A percentile compares a stretch with the other conserved stretches of the same genome.
Conservation (phyloP, 345 rosid genomes). For the Boechera divaricarpa region DNA sequence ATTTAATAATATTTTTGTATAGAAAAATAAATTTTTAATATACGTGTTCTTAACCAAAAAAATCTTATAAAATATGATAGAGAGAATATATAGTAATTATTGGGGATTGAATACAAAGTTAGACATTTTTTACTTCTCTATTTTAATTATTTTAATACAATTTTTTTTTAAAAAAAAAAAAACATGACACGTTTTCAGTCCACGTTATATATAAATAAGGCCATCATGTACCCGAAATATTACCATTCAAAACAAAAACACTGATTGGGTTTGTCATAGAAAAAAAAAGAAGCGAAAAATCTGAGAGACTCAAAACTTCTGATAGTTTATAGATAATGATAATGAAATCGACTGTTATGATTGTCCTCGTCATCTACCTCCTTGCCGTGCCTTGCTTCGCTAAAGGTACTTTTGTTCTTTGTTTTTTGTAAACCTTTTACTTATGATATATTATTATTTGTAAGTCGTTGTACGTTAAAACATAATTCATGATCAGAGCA, state of each 20-base stretch:
- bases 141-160: too few species aligned
- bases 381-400: conserved; percentile 29
- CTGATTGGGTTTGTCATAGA: conserved; percentile 9
- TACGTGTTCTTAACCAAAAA: too few species aligned
- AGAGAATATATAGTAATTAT: too few species aligned
- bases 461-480: conserved; percentile 9
- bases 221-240: conserved; percentile 31
- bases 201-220: conserved; percentile 34
- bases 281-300: not conserved
- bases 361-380: conserved; percentile 26
- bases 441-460: not conserved
- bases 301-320: conserved; percentile 26
- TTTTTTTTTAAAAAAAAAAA: not conserved
- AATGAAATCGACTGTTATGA: conserved; percentile 42
- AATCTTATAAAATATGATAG: too few species aligned
- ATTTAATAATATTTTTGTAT: too few species aligned
- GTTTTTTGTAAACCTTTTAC: not conserved
- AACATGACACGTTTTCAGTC: conserved; percentile 39
- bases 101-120: too few species aligned
- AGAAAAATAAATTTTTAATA: too few species aligned
- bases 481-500: conserved; percentile 26
- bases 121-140: not conserved
- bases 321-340: not conserved
- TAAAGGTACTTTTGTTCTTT: conserved; percentile 33
- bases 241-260: conserved; percentile 30